phyloP scores from a whole-genome alignment of 2,329 filamentous ascomycete species.

The Lasiodiplodia sp. region DNA sequence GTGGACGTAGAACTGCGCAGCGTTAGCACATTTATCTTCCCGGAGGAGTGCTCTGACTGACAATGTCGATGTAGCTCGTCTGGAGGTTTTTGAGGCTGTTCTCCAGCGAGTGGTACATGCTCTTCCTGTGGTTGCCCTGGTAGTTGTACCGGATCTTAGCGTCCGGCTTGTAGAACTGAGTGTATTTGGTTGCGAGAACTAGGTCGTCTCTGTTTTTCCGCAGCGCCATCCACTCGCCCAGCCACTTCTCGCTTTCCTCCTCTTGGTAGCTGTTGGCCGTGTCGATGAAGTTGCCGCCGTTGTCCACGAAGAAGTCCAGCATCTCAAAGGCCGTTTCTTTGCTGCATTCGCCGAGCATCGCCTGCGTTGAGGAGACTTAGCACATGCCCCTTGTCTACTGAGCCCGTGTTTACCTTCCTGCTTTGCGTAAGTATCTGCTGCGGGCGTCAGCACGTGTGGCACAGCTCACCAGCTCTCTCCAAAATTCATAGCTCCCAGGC shows the following conservation, averaged over 20 bases:
- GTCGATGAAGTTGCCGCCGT: slow-evolving; percentile 73
- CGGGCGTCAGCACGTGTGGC: not conserved
- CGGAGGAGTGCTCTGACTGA: slow-evolving; percentile 16
- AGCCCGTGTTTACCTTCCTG: slow-evolving; percentile 46
- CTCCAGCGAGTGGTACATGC: slow-evolving; percentile 47
- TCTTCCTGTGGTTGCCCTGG: slow-evolving; percentile 39
- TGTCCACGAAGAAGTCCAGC: slow-evolving; percentile 69
- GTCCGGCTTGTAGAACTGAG: slow-evolving; percentile 40
- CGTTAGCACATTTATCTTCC: not conserved
- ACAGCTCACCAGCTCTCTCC: slow-evolving; percentile 56
- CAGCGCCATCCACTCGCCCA: slow-evolving; percentile 60
- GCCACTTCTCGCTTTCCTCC: slow-evolving; percentile 57
- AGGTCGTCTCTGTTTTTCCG: slow-evolving; percentile 58
- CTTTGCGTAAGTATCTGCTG: not conserved
- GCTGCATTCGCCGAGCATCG: slow-evolving; percentile 31
- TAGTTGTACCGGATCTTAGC: slow-evolving; percentile 37
- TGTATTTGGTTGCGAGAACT: slow-evolving; percentile 64
- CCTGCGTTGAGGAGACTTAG: not conserved
- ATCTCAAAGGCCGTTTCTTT: slow-evolving; percentile 68
- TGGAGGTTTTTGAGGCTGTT: slow-evolving; percentile 51
- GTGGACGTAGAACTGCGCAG: slow-evolving; percentile 46
- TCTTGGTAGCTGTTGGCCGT: slow-evolving; percentile 62
- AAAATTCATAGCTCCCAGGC: slow-evolving; percentile 63
- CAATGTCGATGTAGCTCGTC: slow-evolving; percentile 51
- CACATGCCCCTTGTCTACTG: not conserved